phyloP scores from a whole-genome alignment of 75 land plant genomes.

The Pseudotsuga menziesii region DNA sequence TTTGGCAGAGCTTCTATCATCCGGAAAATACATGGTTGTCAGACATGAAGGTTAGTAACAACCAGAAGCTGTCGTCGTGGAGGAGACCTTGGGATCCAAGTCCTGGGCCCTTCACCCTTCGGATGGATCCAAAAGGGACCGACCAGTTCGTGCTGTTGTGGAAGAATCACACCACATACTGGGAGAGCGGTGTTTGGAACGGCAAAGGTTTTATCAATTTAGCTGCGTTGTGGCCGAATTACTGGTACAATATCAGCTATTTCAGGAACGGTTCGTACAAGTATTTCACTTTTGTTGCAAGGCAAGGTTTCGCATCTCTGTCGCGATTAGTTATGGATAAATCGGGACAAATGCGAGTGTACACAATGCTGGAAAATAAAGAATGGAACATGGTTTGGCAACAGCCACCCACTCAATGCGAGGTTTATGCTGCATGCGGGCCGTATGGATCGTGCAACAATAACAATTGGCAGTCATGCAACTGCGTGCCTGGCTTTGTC shows the following conservation, averaged over 20 bases:
- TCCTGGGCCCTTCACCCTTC: constrained; percentile 11
- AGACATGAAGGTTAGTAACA: not conserved
- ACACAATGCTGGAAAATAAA: not conserved
- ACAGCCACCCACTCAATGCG: no score
- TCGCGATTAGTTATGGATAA: constrained; percentile 10
- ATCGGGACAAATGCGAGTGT: constrained; percentile 6
- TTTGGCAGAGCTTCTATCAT: constrained; percentile 26
- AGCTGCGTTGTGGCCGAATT: no score
- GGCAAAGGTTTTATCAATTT: constrained; percentile 12
- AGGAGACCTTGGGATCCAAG: constrained; percentile 24
- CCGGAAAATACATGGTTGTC: constrained; percentile 16
- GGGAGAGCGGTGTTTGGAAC: constrained; percentile 46
- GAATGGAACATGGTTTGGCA: no score
- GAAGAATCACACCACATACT: constrained; percentile 16
- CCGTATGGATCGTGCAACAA: no score
- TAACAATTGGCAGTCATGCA: no score
- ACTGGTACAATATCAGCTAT: no score
- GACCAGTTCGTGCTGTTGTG: constrained; percentile 12
- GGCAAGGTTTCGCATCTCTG: no score
- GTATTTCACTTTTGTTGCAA: not conserved
- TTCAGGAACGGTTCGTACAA: not conserved
- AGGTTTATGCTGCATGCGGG: no score
- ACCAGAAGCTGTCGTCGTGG: constrained; percentile 21
- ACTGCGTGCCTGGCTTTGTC: no score
- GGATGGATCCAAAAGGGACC: constrained; percentile 5